Evolutionary conservation across 129 eudicot genomes (phyloP).

Genomic region (Centrapalus pauciflorus): DNA sequence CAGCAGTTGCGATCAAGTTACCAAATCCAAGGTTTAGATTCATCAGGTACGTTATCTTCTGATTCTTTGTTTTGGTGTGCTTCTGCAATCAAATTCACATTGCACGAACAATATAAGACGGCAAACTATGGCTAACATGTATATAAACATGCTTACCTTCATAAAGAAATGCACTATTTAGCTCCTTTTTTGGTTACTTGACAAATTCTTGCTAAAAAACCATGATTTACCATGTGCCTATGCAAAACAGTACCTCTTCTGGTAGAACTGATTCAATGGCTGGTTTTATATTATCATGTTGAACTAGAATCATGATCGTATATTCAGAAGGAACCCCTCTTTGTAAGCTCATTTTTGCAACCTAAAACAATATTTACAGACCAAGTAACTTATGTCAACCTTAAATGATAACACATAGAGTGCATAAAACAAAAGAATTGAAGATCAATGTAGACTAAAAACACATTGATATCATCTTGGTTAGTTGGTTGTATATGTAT

Average conservation of each 20-base stretch:
- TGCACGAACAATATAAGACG: too few species aligned
- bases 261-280: slow-evolving; percentile 17
- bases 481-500: too few species aligned
- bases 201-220: neutral
- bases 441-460: neutral
- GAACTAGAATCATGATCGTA: slow-evolving; percentile 53
- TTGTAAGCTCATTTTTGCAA: slow-evolving; percentile 63
- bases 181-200: neutral
- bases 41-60: slow-evolving; percentile 31
- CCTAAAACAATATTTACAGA: slow-evolving; percentile 32
- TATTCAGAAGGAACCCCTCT: slow-evolving; percentile 79
- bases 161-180: neutral
- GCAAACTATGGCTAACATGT: too few species aligned
- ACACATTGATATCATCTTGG: neutral
- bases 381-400: neutral
- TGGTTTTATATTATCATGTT: slow-evolving; percentile 38
- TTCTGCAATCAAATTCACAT: slow-evolving; percentile 38
- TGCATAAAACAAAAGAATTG: neutral
- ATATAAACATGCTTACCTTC: too few species aligned
- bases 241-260: slow-evolving; percentile 47
- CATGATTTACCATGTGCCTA: neutral
- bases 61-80: slow-evolving; percentile 16
- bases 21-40: slow-evolving; percentile 68
- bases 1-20: slow-evolving; percentile 54
- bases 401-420: neutral